A percentile compares a stretch with the other conserved stretches of the same genome.
Evolutionary conservation across 495 filamentous ascomycete species (phyloP).

Genomic region (Usnea hakonensis): DNA sequence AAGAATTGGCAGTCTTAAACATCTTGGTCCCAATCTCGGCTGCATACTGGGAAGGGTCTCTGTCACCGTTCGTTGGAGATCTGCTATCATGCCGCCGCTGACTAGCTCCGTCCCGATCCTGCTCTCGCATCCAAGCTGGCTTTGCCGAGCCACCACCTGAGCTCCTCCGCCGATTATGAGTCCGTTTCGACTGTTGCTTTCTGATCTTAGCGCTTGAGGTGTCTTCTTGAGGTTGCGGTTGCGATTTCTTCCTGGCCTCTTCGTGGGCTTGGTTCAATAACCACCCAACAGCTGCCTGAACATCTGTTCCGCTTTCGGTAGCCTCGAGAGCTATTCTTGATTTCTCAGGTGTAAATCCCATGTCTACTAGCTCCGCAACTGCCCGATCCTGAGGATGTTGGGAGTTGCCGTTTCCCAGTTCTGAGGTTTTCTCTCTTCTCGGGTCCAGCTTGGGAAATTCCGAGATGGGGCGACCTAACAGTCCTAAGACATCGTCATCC

Average conservation of each 20-base stretch:
- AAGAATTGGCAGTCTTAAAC: constrained; percentile 84
- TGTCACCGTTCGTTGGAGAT: constrained; percentile 55
- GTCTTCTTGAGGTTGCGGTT: constrained; percentile 30
- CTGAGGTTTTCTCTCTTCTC: constrained; percentile 34
- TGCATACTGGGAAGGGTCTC: constrained; percentile 71
- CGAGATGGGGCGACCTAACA: constrained; percentile 79
- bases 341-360: constrained; percentile 83
- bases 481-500: constrained; percentile 83
- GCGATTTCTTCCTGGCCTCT: constrained; percentile 52
- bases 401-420: constrained; percentile 31
- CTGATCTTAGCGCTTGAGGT: constrained; percentile 22
- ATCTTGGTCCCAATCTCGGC: constrained; percentile 74
- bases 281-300: constrained; percentile 84
- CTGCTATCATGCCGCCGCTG: constrained; percentile 43
- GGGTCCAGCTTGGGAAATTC: constrained; percentile 50
- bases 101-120: constrained; percentile 27
- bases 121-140: constrained; percentile 42
- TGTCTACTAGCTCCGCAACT: constrained; percentile 85
- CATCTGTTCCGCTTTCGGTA: constrained; percentile 69
- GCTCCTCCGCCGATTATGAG: constrained; percentile 31
- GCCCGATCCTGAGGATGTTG: constrained; percentile 66
- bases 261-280: constrained; percentile 84
- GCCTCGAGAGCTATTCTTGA: constrained; percentile 67
- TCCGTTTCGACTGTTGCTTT: constrained; percentile 30
- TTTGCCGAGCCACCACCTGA: constrained; percentile 33